Evolutionary conservation across 2,329 filamentous ascomycete genomes (phyloP), one percentile per base, ranked within the genome.

Genomic region (Torrubiellomyces zombiae): DNA sequence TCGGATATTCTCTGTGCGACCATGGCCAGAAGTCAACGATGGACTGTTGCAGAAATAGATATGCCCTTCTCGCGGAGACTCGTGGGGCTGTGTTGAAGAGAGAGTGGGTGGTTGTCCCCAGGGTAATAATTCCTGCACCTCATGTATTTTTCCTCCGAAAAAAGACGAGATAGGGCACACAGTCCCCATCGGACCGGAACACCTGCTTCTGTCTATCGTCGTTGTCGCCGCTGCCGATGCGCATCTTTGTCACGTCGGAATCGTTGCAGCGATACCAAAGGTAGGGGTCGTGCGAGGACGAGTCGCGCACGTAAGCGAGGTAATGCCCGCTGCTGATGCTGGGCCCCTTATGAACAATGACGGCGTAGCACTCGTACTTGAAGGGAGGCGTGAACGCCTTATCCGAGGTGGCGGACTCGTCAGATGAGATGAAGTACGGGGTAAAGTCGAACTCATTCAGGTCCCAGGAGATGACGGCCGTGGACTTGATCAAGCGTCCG

Each of bases 331-430:
- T 68, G 18, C 68, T 66, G 26, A 78, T 58, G 1, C 62, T 70
- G 1, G 55, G 54, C 13, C 85, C 85, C 4, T 67, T 51, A 46
- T 94, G 85, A 32, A 78, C 63, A 27, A 91, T 68, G 6, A 94
- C 76, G 3, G 75, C 86, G 44, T 92, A 94, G 26, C 79, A 75
- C 42, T 92, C 76, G 48, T 94, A 98, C 5, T 59, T 55, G 42
- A 78, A 82, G 0, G 78, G 75, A 1, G 50, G 52, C 3, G 40
- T 37, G 29, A 63, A 60, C 9, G 53, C 52, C 7, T 39, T 47
- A 29, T 58, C 55, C 19, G 43, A 16, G 36, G 32, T 18, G 31
- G 29, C 27, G 37, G 32, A 29, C 28, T 37, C 38, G 12, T 13
- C 26, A 38, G 47, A 31, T 9, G 42, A 43, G 30, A 56, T 44